Conservation (phyloP, 257 asterid genomes). For the Eustoma russellianum region DNA sequence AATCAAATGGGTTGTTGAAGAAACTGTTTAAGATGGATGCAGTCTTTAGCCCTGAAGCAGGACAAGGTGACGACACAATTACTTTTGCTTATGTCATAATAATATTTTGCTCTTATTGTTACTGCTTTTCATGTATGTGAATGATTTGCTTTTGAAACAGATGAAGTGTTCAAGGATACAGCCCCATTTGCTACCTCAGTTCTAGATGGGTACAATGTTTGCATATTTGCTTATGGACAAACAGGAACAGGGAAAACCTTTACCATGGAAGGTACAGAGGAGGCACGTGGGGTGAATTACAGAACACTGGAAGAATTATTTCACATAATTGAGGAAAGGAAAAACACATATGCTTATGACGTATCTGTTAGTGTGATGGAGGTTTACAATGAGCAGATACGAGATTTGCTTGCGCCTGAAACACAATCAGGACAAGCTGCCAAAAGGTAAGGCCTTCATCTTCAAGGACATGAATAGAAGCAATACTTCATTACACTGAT, state of each 20-base stretch:
- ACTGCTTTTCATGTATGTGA: not conserved
- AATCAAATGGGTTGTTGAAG: slow-evolving; percentile 55
- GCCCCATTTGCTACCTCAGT: slow-evolving; percentile 84
- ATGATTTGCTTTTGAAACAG: slow-evolving; percentile 28
- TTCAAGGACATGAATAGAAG: not conserved
- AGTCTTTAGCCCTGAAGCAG: slow-evolving; percentile 69
- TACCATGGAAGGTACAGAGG: slow-evolving; percentile 91
- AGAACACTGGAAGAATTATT: slow-evolving; percentile 81
- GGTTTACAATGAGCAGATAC: slow-evolving; percentile 91
- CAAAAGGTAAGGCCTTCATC: slow-evolving; percentile 39
- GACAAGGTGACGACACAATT: slow-evolving; percentile 45
- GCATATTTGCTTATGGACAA: slow-evolving; percentile 96
- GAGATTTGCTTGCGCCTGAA: slow-evolving; percentile 63
- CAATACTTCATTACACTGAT: not conserved
- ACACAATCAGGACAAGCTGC: slow-evolving; percentile 41
- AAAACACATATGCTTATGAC: slow-evolving; percentile 51
- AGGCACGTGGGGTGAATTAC: slow-evolving; percentile 91
- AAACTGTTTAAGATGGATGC: slow-evolving; percentile 77
- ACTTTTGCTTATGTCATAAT: not conserved
- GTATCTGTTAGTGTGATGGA: slow-evolving; percentile 87
- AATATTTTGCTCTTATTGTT: not conserved
- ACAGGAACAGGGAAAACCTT: slow-evolving; percentile 96
- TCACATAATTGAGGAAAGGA: slow-evolving; percentile 66
- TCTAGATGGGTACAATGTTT: slow-evolving; percentile 85
- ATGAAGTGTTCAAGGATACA: slow-evolving; percentile 81